A percentile compares a stretch with the other conserved stretches of the same genome.
Evolutionary conservation across 495 filamentous ascomycete species (phyloP).

Genomic region (Aspergillus cavernicola): DNA sequence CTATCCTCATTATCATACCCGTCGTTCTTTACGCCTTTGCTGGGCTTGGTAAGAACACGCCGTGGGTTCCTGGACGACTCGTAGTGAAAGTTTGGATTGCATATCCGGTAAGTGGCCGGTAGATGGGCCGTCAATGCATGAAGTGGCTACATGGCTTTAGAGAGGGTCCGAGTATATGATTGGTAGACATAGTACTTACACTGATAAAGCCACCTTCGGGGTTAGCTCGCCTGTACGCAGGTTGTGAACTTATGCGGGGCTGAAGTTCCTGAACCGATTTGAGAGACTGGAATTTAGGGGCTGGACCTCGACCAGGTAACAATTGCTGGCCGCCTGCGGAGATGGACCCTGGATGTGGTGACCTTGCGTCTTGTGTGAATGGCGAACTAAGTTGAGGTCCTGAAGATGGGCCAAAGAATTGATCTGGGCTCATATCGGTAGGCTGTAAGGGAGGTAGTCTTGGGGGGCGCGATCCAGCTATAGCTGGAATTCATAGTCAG

Average conservation of each 20-base stretch:
- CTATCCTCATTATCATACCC: slow-evolving; percentile 99
- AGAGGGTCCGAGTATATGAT: neutral
- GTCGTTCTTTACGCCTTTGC: slow-evolving; percentile 98
- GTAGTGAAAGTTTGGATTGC: slow-evolving; percentile 98
- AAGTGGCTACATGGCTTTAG: slow-evolving; percentile 61
- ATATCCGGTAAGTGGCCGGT: slow-evolving; percentile 94
- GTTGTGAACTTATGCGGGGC: slow-evolving; percentile 80
- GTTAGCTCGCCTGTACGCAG: slow-evolving; percentile 87
- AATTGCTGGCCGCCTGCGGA: slow-evolving; percentile 35
- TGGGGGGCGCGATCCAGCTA: slow-evolving; percentile 37
- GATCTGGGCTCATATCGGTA: slow-evolving; percentile 56
- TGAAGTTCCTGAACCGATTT: slow-evolving; percentile 68
- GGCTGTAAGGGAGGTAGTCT: slow-evolving; percentile 68
- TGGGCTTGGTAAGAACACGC: slow-evolving; percentile 96
- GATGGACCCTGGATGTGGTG: slow-evolving; percentile 54
- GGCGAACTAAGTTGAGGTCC: slow-evolving; percentile 65
- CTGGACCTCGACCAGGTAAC: slow-evolving; percentile 59
- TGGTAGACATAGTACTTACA: slow-evolving; percentile 51
- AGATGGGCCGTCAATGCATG: slow-evolving; percentile 94
- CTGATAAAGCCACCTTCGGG: slow-evolving; percentile 99
- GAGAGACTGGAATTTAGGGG: slow-evolving; percentile 83
- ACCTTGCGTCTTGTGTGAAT: slow-evolving; percentile 70
- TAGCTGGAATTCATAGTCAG: slow-evolving; percentile 4
- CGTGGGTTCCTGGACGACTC: slow-evolving; percentile 98
- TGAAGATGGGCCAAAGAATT: slow-evolving; percentile 67